These are phyloP conservation scores for Diaporthe humulicola DNA, from an alignment of 2,329 filamentous ascomycete species.

Conservation along the genomic window DNA sequence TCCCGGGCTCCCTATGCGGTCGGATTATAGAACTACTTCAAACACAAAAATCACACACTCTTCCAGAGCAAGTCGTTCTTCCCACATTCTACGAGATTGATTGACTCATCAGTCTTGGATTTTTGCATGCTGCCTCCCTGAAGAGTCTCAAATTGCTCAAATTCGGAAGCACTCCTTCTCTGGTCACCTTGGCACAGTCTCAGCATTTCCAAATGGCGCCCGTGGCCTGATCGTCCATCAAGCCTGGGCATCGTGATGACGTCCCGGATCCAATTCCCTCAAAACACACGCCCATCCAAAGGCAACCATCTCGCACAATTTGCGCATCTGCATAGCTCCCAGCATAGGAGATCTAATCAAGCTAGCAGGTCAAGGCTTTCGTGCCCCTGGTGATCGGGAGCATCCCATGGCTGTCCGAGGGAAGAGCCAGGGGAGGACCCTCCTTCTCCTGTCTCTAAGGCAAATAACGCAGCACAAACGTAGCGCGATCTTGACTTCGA, in stretches of 20 bases:
- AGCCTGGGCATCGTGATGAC: neutral
- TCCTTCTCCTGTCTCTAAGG: neutral
- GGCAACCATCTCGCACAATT: neutral
- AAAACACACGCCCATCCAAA: too few species aligned
- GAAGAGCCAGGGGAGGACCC: neutral
- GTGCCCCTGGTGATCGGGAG: neutral
- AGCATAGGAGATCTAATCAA: too few species aligned
- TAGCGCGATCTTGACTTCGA: neutral
- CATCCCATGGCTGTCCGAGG: neutral
- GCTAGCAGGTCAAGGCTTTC: neutral
- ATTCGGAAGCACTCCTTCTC: neutral
- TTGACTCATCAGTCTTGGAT: neutral
- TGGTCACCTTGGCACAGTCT: neutral
- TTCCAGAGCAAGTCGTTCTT: neutral
- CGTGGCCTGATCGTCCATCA: neutral
- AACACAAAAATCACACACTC: neutral
- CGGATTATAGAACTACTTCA: neutral
- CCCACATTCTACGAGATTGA: neutral
- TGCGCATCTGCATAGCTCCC: too few species aligned
- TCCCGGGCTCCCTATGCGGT: neutral
- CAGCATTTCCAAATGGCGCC: neutral
- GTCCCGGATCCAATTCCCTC: neutral
- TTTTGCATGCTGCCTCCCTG: neutral
- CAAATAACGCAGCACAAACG: neutral
- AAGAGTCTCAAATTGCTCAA: neutral